These are phyloP conservation scores for Chalciporus pseudorubinellus DNA, from an alignment of 768 basidiomycete species.

Conservation along the genomic window DNA sequence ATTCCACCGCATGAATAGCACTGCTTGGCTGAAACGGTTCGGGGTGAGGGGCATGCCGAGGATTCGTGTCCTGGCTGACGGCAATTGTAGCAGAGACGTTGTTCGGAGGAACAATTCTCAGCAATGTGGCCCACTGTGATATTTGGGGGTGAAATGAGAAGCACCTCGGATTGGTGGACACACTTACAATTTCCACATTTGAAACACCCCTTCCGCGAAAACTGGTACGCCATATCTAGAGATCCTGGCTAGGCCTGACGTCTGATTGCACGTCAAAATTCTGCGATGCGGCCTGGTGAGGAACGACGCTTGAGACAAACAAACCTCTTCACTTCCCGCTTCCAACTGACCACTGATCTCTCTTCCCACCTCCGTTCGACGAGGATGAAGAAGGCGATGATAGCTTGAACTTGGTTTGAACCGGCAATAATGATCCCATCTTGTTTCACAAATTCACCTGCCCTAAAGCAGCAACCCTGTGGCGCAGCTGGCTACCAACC, in stretches of 20 bases:
- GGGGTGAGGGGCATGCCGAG: slow-evolving; percentile 80
- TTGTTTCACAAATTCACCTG: slow-evolving; percentile 26
- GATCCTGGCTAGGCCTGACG: slow-evolving; percentile 46
- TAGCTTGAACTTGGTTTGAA: slow-evolving; percentile 15
- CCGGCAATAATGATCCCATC: slow-evolving; percentile 16
- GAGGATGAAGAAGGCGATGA: slow-evolving; percentile 49
- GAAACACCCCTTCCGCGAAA: slow-evolving; percentile 86
- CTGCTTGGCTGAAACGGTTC: slow-evolving; percentile 81
- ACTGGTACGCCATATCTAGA: slow-evolving; percentile 70
- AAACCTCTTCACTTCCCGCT: slow-evolving; percentile 73
- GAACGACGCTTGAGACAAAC: slow-evolving; percentile 33
- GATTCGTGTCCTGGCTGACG: slow-evolving; percentile 94
- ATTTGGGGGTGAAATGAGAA: slow-evolving; percentile 14
- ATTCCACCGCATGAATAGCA: slow-evolving; percentile 93
- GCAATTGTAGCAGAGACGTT: slow-evolving; percentile 92
- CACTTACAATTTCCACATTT: slow-evolving; percentile 89
- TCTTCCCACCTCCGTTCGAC: slow-evolving; percentile 64
- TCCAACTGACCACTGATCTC: slow-evolving; percentile 64
- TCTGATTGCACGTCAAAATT: slow-evolving; percentile 13
- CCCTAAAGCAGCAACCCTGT: slow-evolving; percentile 34
- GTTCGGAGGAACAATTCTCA: slow-evolving; percentile 85
- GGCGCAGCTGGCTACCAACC: no score
- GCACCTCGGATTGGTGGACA: slow-evolving; percentile 9
- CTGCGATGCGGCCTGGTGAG: slow-evolving; percentile 4
- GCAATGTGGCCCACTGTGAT: slow-evolving; percentile 85